Base-by-base conservation (phyloP, 768 basidiomycete genomes). In the Tubosaeta sp. region DNA sequence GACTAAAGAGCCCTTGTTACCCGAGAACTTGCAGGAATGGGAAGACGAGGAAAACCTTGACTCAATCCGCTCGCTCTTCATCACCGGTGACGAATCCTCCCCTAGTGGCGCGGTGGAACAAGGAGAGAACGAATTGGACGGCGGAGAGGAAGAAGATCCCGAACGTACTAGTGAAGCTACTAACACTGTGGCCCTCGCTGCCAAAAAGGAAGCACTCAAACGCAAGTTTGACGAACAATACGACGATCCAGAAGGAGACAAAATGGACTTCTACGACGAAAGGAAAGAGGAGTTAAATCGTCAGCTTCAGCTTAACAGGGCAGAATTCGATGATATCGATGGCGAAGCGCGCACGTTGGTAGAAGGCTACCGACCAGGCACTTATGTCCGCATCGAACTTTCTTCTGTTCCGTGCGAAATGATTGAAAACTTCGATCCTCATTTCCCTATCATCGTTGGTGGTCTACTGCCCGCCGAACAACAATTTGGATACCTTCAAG, bases 191-290 rank as follows among this genome's bases (percentile, higher is more conserved):
- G 75, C 79, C 1, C 82, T 97, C 31, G 82, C 87, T 9, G 77
- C 80, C 27, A 97, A 95, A 73, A 97, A 97, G 72, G 91, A 90
- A 59, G 82, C 78, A 2, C 79, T 97, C 52, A 96, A 96, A 70
- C 83, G 85, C 57, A 94, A 95, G 68, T 99, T 99, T 65, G 91
- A 99, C 69, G 90, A 92, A 60, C 88, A 95, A 69, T 97, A 97
- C 68, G 93, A 96, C 66, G 91, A 94, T 57, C 87, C 89, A 3
- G 86, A 89, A 39, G 76, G 79, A 48, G 71, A 83, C 49, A 87
- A 89, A 60, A 70, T 82, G 66, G 90, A 93, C 62, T 96, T 96
- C 62, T 99, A 96, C 73, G 82, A 86, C 44, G 83, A 87, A 63
- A 85, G 88, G 68, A 99, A 97, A 72, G 90, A 89, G 18, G 92